Evolutionary conservation across 305 asterid species (phyloP).

Genomic region (Fraxinus baroniana): DNA sequence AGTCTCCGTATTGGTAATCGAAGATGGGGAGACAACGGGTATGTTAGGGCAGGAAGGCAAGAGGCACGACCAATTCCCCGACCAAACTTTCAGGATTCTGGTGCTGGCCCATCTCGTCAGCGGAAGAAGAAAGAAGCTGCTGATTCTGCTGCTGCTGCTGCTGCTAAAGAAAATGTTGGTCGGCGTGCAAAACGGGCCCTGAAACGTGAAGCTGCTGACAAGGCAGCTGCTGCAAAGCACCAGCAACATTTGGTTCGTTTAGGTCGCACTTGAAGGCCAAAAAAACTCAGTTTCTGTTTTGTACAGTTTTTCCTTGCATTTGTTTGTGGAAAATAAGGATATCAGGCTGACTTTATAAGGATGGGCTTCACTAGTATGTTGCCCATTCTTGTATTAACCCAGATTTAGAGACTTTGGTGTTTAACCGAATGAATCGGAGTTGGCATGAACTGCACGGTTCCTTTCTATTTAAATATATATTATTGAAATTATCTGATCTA

Average conservation of each 20-base stretch:
- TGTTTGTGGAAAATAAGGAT: constrained; percentile 7
- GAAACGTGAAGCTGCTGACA: constrained; percentile 81
- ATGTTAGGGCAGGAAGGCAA: constrained; percentile 75
- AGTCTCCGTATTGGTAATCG: constrained; percentile 64
- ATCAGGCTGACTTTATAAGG: constrained; percentile 12
- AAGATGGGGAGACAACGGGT: constrained; percentile 83
- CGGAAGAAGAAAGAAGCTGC: constrained; percentile 50
- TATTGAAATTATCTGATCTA: not conserved
- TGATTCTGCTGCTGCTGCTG: not conserved
- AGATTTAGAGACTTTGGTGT: not conserved
- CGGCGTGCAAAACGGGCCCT: constrained; percentile 83
- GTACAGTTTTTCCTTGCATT: constrained; percentile 31
- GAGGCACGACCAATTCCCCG: constrained; percentile 58
- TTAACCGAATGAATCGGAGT: not conserved
- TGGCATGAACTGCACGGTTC: not conserved
- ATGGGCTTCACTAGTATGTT: constrained; percentile 18
- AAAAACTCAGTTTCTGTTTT: constrained; percentile 14
- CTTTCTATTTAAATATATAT: not conserved
- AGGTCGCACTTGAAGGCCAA: constrained; percentile 32
- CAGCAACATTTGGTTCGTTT: constrained; percentile 61
- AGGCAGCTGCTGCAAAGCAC: constrained; percentile 76
- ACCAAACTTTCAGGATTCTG: constrained; percentile 30
- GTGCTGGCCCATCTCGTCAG: constrained; percentile 65
- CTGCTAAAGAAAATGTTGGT: constrained; percentile 49
- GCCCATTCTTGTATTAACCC: not conserved